Evolutionary conservation across 768 basidiomycete genomes (phyloP), one percentile per base, ranked within the genome.

Genomic region (Boletus rex-veris): DNA sequence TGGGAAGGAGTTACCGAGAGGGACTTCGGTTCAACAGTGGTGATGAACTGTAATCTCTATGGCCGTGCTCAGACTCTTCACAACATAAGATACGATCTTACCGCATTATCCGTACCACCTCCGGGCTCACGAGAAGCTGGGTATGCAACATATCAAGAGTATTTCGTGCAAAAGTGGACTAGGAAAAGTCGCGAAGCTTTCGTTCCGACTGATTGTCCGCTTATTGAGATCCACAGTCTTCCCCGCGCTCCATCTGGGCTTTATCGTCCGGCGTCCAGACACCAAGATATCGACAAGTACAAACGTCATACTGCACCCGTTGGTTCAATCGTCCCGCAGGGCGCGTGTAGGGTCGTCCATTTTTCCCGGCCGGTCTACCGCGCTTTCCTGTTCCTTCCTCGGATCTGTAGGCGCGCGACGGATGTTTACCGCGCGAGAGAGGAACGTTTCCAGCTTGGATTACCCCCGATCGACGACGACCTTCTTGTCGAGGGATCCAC

Each of bases 401-500:
- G 78, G 6, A 74, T 95, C 12, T 81, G 81, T 52, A 83, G 82
- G 55, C 83, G 83, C 16, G 68, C 90, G 48, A 85, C 83, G 3
- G 81, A 84, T 61, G 63, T 81, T 5, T 89, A 83, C 68, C 84
- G 88, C 18, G 84, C 74, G 9, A 76, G 69, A 15, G 67, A 74
- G 50, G 79, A 80, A 14, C 78, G 79, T 19, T 45, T 74, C 15
- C 75, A 79, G 39, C 78, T 92, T 31, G 74, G 76, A 11, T 75
- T 93, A 19, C 88, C 89, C 3, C 70, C 78, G 1, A 80, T 92
- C 45, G 58, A 66, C 2, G 77, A 80, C 35, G 73, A 82, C 38
- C 73, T 82, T 7, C 75, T 92, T 42, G 75, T 84, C 3, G 85
- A 92, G 64, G 90, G 89, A 6, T 77, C 90, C 21, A 92, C 90